Percentiles rank a stretch among this genome's conserved stretches.
Conservation (phyloP, 2,329 filamentous ascomycete species). For the Aphanocladium album region DNA sequence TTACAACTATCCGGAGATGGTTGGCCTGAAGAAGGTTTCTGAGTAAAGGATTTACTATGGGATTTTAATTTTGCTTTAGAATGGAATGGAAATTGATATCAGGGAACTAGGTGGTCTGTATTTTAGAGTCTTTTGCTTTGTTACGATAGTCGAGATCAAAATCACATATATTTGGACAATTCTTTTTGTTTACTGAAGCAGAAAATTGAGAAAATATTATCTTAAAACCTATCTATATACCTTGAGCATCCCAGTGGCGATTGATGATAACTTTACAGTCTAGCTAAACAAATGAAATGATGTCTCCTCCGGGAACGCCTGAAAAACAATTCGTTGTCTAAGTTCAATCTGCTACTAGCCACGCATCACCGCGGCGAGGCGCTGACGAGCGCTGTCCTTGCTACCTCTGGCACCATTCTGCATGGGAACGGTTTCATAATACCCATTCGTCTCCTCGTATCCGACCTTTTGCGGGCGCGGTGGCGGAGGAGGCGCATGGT, state of each 20-base stretch:
- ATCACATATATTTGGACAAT: too few species aligned
- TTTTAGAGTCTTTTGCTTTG: neutral
- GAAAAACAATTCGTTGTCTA: too few species aligned
- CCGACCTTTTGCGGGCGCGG: conserved; percentile 34
- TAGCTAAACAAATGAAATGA: neutral
- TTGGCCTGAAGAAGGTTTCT: conserved; percentile 1
- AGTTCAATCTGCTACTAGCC: neutral
- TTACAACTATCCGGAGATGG: conserved; percentile 4
- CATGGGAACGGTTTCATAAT: conserved; percentile 24
- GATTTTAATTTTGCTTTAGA: neutral
- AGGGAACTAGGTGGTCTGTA: neutral
- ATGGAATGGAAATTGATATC: neutral
- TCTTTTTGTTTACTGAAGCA: too few species aligned
- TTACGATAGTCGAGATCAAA: neutral
- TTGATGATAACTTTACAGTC: too few species aligned
- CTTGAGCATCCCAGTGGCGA: too few species aligned
- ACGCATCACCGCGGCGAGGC: conserved; percentile 11
- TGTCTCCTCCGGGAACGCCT: too few species aligned
- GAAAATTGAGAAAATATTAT: too few species aligned
- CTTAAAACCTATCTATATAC: too few species aligned
- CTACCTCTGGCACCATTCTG: conserved; percentile 12
- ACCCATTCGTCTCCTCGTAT: conserved; percentile 29
- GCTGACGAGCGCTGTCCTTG: conserved; percentile 11
- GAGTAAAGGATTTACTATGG: neutral
- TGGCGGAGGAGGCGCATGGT: conserved; percentile 29